Evolutionary conservation across 2,329 filamentous ascomycete species (phyloP), one percentile per base, ranked within the genome.

Genomic region (Penicillium sp.): DNA sequence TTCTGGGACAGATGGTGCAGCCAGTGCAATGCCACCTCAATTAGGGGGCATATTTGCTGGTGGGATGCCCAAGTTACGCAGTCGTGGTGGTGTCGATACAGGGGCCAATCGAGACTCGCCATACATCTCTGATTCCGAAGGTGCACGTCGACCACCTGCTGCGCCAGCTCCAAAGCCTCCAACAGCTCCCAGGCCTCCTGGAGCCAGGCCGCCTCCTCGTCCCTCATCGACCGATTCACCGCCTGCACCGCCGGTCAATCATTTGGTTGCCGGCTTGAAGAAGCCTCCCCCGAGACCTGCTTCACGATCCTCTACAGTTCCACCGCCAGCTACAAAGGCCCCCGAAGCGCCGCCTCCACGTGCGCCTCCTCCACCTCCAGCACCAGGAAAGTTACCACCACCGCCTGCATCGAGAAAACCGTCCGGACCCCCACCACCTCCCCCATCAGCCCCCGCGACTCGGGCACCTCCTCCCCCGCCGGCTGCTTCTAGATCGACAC

Each of bases 1-100:
- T 17, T 68, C 73, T 17, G 72, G 69, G 29, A 67, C 69, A 53
- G 80, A 82, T 46, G 76, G 78, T 61, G 77, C 81, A 60, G 71
- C 72, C 40, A 72, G 71, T 54, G 71, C 75, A 65, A 84, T 88
- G 23, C 75, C 85, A 21, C 85, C 90, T 48, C 93, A 97, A 72
- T 76, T 97, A 12, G 93, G 81, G 31, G 94, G 94, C 1, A 75
- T 99, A 27, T 96, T 99, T 71, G 91, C 90, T 1, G 93, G 91
- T 37, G 94, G 93, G 38, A 97, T 97, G 85, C 94, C 94, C 3
- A 97, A 97, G 78, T 74, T 99, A 69, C 90, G 90, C 74, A 97
- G 95, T 79, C 89, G 91, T 56, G 93, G 90, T 48, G 89, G 89
- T 40, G 81, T 93, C 58, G 84, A 91, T 74, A 93, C 90, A 1